A percentile compares a stretch with the other conserved stretches of the same genome.
These are phyloP conservation scores for Phytopythium montanum DNA, from an alignment of 352 stramenopile species.

Conservation along the genomic window DNA sequence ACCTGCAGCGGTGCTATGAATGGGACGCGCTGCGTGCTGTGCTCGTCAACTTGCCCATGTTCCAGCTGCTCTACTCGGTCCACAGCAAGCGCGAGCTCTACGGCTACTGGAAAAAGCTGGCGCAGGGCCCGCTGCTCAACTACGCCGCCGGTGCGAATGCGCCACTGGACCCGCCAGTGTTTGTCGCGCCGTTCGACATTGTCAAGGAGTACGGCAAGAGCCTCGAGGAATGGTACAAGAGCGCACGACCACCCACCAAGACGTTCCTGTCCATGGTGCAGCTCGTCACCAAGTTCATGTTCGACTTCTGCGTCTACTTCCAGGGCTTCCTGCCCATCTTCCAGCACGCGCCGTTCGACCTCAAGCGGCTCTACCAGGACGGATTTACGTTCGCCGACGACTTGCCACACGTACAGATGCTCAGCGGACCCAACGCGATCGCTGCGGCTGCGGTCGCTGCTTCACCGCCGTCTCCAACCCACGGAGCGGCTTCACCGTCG, in stretches of 20 bases:
- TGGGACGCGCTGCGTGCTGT: constrained; percentile 86
- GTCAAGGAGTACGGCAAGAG: constrained; percentile 89
- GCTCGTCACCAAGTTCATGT: constrained; percentile 89
- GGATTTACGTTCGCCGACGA: constrained; percentile 77
- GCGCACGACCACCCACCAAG: constrained; percentile 66
- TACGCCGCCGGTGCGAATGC: constrained; percentile 28
- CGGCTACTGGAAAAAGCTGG: constrained; percentile 88
- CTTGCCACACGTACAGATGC: constrained; percentile 38
- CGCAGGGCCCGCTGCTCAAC: constrained; percentile 62
- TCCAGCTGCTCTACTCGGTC: constrained; percentile 89
- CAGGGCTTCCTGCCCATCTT: constrained; percentile 72
- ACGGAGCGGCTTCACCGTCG: background rate
- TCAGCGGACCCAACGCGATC: constrained; percentile 19
- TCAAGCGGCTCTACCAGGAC: constrained; percentile 59
- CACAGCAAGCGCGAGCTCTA: constrained; percentile 91
- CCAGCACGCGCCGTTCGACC: constrained; percentile 67
- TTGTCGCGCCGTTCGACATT: constrained; percentile 87
- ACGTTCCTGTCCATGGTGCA: constrained; percentile 68
- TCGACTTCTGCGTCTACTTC: constrained; percentile 82
- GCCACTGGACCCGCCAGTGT: constrained; percentile 31
- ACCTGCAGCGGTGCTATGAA: constrained; percentile 87
- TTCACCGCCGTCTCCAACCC: background rate
- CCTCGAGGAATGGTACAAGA: constrained; percentile 86
- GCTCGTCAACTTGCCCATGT: constrained; percentile 88
- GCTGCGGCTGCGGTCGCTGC: constrained; percentile 7